Conservation (phyloP, 2,329 filamentous ascomycete genomes). For the Fusarium heterosporum region DNA sequence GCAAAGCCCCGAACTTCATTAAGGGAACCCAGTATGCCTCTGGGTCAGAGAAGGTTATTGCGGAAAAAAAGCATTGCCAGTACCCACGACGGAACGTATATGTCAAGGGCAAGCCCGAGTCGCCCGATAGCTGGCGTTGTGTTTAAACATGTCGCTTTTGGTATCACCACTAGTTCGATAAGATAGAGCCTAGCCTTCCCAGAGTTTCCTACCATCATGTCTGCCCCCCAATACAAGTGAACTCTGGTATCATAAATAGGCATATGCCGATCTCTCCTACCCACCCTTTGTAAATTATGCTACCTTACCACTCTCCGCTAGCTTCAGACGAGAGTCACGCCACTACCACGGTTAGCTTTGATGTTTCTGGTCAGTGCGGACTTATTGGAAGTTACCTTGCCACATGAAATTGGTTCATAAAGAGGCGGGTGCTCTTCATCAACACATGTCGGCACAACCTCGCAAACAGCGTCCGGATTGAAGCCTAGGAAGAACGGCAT, state of each 20-base stretch:
- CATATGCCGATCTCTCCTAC: too few relatives aligned
- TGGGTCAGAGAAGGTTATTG: not conserved
- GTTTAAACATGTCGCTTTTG: too few relatives aligned
- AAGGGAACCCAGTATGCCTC: not conserved
- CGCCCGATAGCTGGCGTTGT: not conserved
- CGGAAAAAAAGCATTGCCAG: not conserved
- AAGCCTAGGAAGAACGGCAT: conserved; percentile 11
- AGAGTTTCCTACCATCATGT: too few relatives aligned
- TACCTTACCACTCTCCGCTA: conserved; percentile 4
- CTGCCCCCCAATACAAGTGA: too few relatives aligned
- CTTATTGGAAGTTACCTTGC: not conserved
- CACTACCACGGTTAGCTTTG: not conserved
- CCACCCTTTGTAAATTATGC: not conserved
- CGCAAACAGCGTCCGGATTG: conserved; percentile 16
- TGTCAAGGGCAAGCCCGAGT: not conserved
- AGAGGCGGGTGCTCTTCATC: conserved; percentile 8
- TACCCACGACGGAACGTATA: not conserved
- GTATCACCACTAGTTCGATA: too few relatives aligned
- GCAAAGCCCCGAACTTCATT: not conserved
- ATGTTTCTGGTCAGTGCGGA: too few relatives aligned
- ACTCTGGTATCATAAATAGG: too few relatives aligned
- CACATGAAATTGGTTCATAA: conserved; percentile 19
- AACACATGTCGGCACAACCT: conserved; percentile 9
- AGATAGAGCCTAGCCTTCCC: too few relatives aligned
- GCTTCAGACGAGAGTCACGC: not conserved